phyloP scores from a whole-genome alignment of 1,139 yeast genomes.

The Zhuliangozyma parablackwelliae region DNA sequence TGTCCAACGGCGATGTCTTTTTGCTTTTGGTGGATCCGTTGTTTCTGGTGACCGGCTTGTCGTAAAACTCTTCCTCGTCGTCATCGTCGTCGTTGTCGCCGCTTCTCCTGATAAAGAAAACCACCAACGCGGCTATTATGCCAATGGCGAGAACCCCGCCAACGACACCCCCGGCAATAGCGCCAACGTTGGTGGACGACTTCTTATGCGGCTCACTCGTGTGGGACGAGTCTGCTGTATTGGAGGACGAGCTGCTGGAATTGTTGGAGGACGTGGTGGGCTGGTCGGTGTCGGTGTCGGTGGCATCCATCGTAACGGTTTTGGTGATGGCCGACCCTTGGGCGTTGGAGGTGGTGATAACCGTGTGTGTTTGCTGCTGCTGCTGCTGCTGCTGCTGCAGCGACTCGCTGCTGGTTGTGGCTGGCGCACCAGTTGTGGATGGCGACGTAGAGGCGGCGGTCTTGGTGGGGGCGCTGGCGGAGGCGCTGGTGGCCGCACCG shows the following conservation, averaged over 20 bases:
- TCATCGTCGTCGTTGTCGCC: slow-evolving; percentile 44
- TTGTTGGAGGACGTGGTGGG: slow-evolving; percentile 23
- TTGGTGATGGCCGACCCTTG: slow-evolving; percentile 6
- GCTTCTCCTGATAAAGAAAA: slow-evolving; percentile 44
- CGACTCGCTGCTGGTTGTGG: slow-evolving; percentile 1
- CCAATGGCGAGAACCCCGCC: slow-evolving; percentile 54
- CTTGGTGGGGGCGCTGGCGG: slow-evolving; percentile 1
- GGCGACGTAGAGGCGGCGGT: not conserved
- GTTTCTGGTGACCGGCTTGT: slow-evolving; percentile 25
- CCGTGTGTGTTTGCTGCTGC: slow-evolving; percentile 4
- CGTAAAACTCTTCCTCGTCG: slow-evolving; percentile 43
- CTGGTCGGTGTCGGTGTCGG: not conserved
- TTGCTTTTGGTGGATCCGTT: slow-evolving; percentile 23
- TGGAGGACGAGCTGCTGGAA: slow-evolving; percentile 8
- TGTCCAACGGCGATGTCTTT: slow-evolving; percentile 31
- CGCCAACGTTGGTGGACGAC: slow-evolving; percentile 35
- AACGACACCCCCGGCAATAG: slow-evolving; percentile 67
- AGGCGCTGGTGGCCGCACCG: slow-evolving; percentile 8
- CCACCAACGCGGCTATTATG: slow-evolving; percentile 41
- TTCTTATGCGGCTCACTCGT: slow-evolving; percentile 9
- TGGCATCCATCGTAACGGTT: slow-evolving; percentile 8
- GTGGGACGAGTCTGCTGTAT: slow-evolving; percentile 1
- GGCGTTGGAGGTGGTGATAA: slow-evolving; percentile 4
- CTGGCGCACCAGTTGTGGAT: not conserved
- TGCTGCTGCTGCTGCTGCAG: no score